Evolutionary conservation across 148 eudicot species (phyloP).

Genomic region (Rhododendron griersonianum): DNA sequence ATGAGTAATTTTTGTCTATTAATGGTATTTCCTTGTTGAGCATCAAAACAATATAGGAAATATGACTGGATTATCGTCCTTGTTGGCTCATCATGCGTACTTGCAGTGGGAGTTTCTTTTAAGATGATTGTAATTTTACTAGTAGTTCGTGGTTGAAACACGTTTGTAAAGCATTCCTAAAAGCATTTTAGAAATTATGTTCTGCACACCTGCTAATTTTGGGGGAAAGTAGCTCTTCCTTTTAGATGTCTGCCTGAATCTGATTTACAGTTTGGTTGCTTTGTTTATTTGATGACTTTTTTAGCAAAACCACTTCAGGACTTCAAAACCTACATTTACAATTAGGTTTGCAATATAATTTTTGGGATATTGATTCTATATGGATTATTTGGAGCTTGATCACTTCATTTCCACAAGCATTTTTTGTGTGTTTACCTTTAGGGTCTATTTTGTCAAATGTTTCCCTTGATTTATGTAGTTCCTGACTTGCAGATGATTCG

Average conservation of each 20-base stretch:
- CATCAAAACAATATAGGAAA: neutral
- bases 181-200: neutral
- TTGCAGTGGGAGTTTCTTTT: neutral
- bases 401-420: neutral
- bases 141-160: neutral
- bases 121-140: neutral
- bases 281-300: neutral
- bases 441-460: neutral
- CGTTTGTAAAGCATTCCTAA: neutral
- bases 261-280: neutral
- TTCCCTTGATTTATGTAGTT: neutral
- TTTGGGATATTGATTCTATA: neutral
- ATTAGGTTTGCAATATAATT: neutral
- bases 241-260: neutral
- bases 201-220: neutral
- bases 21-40: neutral
- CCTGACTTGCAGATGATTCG: constrained; percentile 47
- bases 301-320: neutral
- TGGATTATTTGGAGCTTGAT: neutral
- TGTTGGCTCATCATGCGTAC: neutral
- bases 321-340: neutral
- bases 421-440: neutral
- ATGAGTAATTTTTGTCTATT: neutral
- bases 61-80: neutral
- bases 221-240: neutral